These are phyloP conservation scores for Tetracladium setigerum DNA, from an alignment of 495 filamentous ascomycete species.

Conservation along the genomic window DNA sequence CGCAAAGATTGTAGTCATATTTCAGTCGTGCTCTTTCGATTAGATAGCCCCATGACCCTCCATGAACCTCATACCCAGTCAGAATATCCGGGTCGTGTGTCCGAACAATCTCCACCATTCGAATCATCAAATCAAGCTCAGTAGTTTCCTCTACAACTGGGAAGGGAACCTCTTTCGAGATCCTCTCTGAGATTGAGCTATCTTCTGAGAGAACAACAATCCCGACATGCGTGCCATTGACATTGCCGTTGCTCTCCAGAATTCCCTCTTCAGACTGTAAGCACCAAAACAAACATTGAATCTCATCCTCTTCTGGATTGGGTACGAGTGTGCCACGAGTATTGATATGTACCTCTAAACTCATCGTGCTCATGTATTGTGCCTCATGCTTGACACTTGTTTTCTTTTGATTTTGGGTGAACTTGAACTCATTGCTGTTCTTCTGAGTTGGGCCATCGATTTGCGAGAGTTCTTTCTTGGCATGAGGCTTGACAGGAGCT, in stretches of 20 bases:
- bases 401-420: conserved; percentile 68
- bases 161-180: conserved; percentile 42
- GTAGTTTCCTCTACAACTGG: conserved; percentile 66
- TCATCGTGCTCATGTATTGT: conserved; percentile 96
- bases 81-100: conserved; percentile 84
- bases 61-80: conserved; percentile 93
- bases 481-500: not conserved
- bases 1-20: conserved; percentile 84
- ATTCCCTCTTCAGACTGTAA: conserved; percentile 64
- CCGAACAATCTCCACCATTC: conserved; percentile 80
- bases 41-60: conserved; percentile 87
- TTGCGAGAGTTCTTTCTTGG: conserved; percentile 57
- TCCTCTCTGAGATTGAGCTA: conserved; percentile 39
- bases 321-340: conserved; percentile 72
- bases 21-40: conserved; percentile 81
- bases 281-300: conserved; percentile 89
- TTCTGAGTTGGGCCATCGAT: conserved; percentile 86
- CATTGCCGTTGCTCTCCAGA: conserved; percentile 41
- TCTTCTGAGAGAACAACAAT: conserved; percentile 58
- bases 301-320: conserved; percentile 83
- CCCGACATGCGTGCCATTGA: conserved; percentile 47
- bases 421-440: conserved; percentile 78
- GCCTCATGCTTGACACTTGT: conserved; percentile 77
- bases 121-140: conserved; percentile 77
- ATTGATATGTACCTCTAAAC: conserved; percentile 91